phyloP scores from a whole-genome alignment of 305 asterid genomes.

The Fraxinus nigra region DNA sequence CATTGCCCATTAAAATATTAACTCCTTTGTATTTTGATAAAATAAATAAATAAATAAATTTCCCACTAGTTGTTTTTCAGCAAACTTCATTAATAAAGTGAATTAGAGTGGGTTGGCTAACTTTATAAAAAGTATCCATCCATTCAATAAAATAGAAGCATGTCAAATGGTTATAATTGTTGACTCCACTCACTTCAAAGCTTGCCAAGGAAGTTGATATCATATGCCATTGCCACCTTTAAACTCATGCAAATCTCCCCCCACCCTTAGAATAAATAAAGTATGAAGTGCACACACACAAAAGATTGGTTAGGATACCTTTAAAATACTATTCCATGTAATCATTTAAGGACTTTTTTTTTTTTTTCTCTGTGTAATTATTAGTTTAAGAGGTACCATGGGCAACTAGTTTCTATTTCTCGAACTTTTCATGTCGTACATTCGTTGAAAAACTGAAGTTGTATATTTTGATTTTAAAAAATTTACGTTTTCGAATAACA shows the following conservation, averaged over 20 bases:
- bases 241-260: not conserved
- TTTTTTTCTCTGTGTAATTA: not conserved
- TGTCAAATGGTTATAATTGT: conserved; percentile 1
- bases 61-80: not conserved
- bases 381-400: not conserved
- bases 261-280: not conserved
- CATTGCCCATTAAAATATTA: not conserved
- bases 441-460: not conserved
- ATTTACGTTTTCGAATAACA: not conserved
- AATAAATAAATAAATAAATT: too few species aligned
- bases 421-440: not conserved
- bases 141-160: not conserved
- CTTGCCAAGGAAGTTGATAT: not conserved
- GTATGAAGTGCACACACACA: not conserved
- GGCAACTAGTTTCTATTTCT: not conserved
- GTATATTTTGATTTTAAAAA: not conserved
- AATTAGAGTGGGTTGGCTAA: not conserved
- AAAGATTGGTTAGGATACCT: not conserved
- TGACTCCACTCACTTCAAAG: not conserved
- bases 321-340: not conserved
- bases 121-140: not conserved
- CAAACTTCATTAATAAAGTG: not conserved
- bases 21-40: not conserved
- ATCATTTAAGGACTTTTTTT: not conserved
- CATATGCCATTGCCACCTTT: not conserved